phyloP scores from a whole-genome alignment of 345 rosid genomes.

The Eucalyptus tenuipes region DNA sequence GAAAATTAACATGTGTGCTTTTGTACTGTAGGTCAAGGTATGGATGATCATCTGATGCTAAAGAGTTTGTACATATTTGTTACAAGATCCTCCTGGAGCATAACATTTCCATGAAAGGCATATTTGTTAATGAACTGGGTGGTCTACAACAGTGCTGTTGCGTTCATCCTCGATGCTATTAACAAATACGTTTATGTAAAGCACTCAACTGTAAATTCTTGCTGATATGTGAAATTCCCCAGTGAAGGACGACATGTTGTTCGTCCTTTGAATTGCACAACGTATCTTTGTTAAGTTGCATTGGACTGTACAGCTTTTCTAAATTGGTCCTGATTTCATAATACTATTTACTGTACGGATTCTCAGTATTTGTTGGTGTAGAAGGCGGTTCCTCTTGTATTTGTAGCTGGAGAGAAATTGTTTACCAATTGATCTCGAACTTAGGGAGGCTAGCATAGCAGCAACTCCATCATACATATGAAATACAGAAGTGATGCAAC shows the following conservation, averaged over 20 bases:
- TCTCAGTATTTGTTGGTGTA: neutral
- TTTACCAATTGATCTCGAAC: neutral
- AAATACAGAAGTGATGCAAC: neutral
- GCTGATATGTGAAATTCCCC: neutral
- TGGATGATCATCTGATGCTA: neutral
- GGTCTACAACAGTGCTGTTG: neutral
- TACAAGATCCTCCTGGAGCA: neutral
- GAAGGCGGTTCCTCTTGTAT: neutral
- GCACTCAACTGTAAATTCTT: neutral
- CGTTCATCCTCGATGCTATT: neutral
- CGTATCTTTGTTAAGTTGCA: neutral
- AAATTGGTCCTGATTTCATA: neutral
- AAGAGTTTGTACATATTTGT: neutral
- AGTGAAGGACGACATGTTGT: neutral
- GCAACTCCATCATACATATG: neutral
- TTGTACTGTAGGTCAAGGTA: neutral
- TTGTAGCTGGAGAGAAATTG: neutral
- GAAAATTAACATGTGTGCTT: neutral
- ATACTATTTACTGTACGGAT: neutral
- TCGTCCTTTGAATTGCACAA: neutral
- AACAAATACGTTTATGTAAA: neutral
- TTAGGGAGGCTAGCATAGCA: neutral
- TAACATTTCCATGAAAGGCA: neutral
- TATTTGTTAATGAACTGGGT: neutral
- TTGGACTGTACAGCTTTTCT: neutral